Conservation (phyloP, 495 filamentous ascomycete species). For the Clohesyomyces aquaticus region DNA sequence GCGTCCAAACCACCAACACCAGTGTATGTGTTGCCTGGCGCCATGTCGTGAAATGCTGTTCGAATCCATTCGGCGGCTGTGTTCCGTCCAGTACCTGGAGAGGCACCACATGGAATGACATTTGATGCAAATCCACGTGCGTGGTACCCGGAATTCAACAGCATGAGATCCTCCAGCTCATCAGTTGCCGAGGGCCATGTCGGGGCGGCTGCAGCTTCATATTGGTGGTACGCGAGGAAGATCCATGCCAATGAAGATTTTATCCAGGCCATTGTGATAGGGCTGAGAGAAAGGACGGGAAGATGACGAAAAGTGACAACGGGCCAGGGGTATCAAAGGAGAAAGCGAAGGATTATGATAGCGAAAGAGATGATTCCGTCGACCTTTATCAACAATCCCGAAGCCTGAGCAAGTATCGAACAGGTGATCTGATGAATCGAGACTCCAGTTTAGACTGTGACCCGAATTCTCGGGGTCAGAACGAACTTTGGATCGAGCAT, state of each 20-base stretch:
- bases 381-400: no score
- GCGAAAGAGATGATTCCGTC: no score
- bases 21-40: conserved; percentile 55
- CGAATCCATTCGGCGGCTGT: conserved; percentile 66
- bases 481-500: neutral
- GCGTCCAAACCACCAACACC: conserved; percentile 62
- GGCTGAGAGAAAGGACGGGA: neutral
- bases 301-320: neutral
- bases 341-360: neutral
- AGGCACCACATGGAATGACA: conserved; percentile 62
- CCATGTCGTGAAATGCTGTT: conserved; percentile 67
- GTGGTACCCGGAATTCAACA: conserved; percentile 58
- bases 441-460: neutral
- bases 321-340: neutral
- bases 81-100: conserved; percentile 57
- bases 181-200: conserved; percentile 65
- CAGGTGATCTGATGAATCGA: no score
- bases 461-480: neutral
- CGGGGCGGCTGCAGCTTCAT: conserved; percentile 41
- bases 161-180: conserved; percentile 67
- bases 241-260: conserved; percentile 16
- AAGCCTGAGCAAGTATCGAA: neutral
- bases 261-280: conserved; percentile 22
- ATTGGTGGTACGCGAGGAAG: conserved; percentile 27
- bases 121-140: conserved; percentile 58